A percentile compares a stretch with the other conserved stretches of the same genome.
phyloP scores from a whole-genome alignment of 768 basidiomycete species.

The Naganishia kalamii region DNA sequence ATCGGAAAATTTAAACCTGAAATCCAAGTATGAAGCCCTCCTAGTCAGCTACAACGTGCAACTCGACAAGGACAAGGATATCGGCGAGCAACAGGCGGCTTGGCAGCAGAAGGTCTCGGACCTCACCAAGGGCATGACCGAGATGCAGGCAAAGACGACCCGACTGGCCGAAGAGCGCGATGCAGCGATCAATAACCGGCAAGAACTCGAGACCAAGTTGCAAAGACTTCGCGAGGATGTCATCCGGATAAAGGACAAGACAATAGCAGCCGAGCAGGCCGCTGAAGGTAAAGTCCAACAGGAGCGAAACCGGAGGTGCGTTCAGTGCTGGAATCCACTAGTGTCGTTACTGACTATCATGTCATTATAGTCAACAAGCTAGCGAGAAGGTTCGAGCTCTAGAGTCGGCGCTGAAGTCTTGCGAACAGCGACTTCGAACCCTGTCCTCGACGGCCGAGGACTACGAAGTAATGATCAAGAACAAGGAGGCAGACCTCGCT shows the following conservation, averaged over 20 bases:
- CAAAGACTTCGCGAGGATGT: constrained; percentile 18
- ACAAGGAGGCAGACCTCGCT: constrained; percentile 66
- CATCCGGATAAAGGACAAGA: constrained; percentile 23
- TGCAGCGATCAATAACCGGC: neutral
- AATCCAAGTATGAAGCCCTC: constrained; percentile 18
- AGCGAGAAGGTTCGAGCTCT: neutral
- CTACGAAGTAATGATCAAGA: constrained; percentile 66
- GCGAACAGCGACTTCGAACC: constrained; percentile 65
- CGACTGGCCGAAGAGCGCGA: constrained; percentile 2
- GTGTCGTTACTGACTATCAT: constrained; percentile 40
- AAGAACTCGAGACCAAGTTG: constrained; percentile 5
- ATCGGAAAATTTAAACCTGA: constrained; percentile 58
- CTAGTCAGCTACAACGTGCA: constrained; percentile 23
- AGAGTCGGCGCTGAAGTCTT: constrained; percentile 45
- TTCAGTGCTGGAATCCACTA: neutral
- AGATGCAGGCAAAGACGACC: neutral
- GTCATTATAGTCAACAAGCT: constrained; percentile 3
- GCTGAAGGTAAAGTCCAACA: constrained; percentile 22
- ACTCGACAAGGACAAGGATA: constrained; percentile 9
- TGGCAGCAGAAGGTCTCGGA: constrained; percentile 18
- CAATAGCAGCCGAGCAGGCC: constrained; percentile 19
- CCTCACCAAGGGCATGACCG: constrained; percentile 3
- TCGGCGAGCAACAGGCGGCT: neutral
- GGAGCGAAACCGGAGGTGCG: constrained; percentile 25
- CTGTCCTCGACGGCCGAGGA: constrained; percentile 70